These are phyloP conservation scores for Viridothelium virens DNA, from an alignment of 495 filamentous ascomycete genomes.

Conservation along the genomic window DNA sequence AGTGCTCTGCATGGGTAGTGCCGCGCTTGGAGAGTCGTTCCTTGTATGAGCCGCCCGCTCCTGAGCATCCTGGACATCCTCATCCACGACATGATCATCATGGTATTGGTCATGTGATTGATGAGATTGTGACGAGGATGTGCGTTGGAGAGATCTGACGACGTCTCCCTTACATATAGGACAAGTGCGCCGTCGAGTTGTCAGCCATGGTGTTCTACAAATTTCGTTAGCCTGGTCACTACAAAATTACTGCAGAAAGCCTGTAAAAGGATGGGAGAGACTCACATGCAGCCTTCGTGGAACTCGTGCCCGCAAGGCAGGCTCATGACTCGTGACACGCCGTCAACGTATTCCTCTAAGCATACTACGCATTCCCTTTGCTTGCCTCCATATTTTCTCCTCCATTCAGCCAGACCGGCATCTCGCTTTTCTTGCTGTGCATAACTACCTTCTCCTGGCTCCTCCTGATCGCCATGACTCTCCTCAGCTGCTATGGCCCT, in stretches of 20 bases:
- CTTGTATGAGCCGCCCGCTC: slow-evolving; percentile 21
- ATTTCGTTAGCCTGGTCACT: slow-evolving; percentile 22
- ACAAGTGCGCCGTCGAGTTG: slow-evolving; percentile 86
- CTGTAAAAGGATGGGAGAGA: slow-evolving; percentile 25
- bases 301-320: slow-evolving; percentile 98
- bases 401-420: slow-evolving; percentile 48
- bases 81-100: slow-evolving; percentile 12
- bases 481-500: slow-evolving; percentile 15
- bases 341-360: slow-evolving; percentile 92
- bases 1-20: slow-evolving; percentile 17
- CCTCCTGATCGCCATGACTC: slow-evolving; percentile 29
- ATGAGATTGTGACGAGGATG: slow-evolving; percentile 5
- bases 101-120: slow-evolving; percentile 10
- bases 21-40: slow-evolving; percentile 24
- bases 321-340: slow-evolving; percentile 91
- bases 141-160: slow-evolving; percentile 52
- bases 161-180: slow-evolving; percentile 98
- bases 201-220: slow-evolving; percentile 89
- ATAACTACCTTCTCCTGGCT: slow-evolving; percentile 19
- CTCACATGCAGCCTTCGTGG: slow-evolving; percentile 98
- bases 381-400: slow-evolving; percentile 75
- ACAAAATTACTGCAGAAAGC: neutral
- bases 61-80: slow-evolving; percentile 17
- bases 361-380: slow-evolving; percentile 97
- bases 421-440: slow-evolving; percentile 44